phyloP scores from a whole-genome alignment of 106 monocot genomes.

The Acorus gramineus region DNA sequence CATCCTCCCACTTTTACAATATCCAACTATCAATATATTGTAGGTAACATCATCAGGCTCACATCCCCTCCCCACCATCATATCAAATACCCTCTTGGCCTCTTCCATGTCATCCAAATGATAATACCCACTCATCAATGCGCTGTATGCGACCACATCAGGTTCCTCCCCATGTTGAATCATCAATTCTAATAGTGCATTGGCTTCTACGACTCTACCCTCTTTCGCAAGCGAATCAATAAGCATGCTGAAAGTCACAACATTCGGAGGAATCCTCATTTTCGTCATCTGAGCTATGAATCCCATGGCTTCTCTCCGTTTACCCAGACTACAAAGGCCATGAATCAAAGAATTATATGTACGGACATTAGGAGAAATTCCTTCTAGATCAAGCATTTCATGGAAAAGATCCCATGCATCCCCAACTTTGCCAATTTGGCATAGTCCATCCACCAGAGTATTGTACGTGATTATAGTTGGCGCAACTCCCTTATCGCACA shows the following conservation, averaged over 20 bases:
- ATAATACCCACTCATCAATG: constrained; percentile 9
- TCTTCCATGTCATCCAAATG: constrained; percentile 3
- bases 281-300: no score
- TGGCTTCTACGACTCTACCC: not conserved
- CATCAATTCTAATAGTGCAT: constrained; percentile 1
- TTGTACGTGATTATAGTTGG: no score
- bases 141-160: constrained; percentile 16
- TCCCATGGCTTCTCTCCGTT: not conserved
- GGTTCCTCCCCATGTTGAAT: constrained; percentile 1
- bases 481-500: no score
- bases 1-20: constrained; percentile 5
- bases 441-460: constrained; percentile 7
- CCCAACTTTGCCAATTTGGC: constrained; percentile 1
- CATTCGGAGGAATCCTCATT: no score
- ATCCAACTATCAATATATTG: constrained; percentile 13
- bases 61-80: constrained; percentile 4
- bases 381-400: constrained; percentile 7
- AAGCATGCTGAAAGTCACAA: constrained; percentile 5
- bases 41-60: constrained; percentile 10
- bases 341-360: constrained; percentile 16
- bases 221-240: constrained; percentile 7
- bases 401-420: constrained; percentile 3
- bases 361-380: constrained; percentile 1
- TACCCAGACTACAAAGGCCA: constrained; percentile 13
- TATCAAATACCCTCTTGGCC: constrained; percentile 5